A percentile compares a stretch with the other conserved stretches of the same genome.
Conservation (phyloP, 306 rosid genomes). For the Rosa multiflora region DNA sequence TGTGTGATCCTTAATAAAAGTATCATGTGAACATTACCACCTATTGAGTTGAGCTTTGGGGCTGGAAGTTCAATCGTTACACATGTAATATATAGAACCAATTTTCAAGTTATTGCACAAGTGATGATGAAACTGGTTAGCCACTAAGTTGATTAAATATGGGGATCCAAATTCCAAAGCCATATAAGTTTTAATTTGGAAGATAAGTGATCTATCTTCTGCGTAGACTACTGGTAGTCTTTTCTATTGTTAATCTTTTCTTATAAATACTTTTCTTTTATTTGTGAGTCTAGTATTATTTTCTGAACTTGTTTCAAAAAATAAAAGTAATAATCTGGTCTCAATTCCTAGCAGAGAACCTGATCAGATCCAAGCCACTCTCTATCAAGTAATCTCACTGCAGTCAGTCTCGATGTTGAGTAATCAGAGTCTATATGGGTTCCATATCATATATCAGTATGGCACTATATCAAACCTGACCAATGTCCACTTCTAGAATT, state of each 20-base stretch:
- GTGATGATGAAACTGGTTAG: conserved; percentile 1
- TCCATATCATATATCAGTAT: background rate
- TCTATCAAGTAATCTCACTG: background rate
- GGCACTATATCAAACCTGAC: background rate
- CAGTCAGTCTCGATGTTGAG: background rate
- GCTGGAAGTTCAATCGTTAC: background rate
- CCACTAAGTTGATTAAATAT: background rate
- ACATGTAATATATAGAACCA: background rate
- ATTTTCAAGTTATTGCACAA: conserved; percentile 8
- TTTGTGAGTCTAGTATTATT: background rate
- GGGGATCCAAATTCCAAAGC: background rate
- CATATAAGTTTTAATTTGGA: background rate
- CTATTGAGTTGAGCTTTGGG: background rate
- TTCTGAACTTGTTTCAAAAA: background rate
- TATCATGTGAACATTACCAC: background rate
- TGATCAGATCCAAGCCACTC: conserved; percentile 5
- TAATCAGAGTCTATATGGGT: background rate
- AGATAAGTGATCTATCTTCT: background rate
- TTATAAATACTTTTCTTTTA: background rate
- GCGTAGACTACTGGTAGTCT: background rate
- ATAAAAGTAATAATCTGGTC: background rate
- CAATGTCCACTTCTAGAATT: conserved; percentile 6
- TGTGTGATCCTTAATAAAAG: background rate
- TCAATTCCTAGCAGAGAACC: background rate
- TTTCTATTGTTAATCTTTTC: background rate